Evolutionary conservation across 2,329 filamentous ascomycete species (phyloP).

Genomic region (Diaporthe ilicicola): DNA sequence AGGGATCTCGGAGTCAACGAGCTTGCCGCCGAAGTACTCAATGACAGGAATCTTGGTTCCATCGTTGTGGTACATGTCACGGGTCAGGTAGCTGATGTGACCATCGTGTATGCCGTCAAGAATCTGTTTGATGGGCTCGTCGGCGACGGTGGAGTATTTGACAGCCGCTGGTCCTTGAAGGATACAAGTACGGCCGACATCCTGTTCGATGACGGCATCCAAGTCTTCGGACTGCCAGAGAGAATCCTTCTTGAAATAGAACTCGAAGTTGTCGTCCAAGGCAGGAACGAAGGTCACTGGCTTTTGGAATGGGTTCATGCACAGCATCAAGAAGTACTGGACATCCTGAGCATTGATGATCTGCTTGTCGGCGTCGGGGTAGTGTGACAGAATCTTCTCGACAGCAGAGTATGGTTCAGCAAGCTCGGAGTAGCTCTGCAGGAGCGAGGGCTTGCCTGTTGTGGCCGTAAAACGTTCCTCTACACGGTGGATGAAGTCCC

Average conservation of each 20-base stretch:
- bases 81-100: conserved; percentile 82
- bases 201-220: conserved; percentile 93
- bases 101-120: conserved; percentile 88
- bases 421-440: conserved; percentile 91
- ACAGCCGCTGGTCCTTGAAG: conserved; percentile 93
- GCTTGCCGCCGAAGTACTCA: conserved; percentile 95
- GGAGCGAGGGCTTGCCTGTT: conserved; percentile 76
- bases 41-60: conserved; percentile 80
- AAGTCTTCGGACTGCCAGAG: conserved; percentile 99
- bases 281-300: conserved; percentile 94
- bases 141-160: conserved; percentile 86
- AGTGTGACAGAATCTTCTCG: conserved; percentile 80
- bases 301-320: conserved; percentile 92
- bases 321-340: conserved; percentile 94
- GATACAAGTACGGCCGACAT: conserved; percentile 95
- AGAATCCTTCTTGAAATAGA: conserved; percentile 99
- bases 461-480: conserved; percentile 92
- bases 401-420: conserved; percentile 81
- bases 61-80: conserved; percentile 81
- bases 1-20: conserved; percentile 76
- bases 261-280: conserved; percentile 97
- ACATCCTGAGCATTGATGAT: conserved; percentile 98
- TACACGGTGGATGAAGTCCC: conserved; percentile 94
- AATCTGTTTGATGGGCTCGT: conserved; percentile 95
- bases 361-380: conserved; percentile 87